These are phyloP conservation scores for Zygoascus biomembranicola DNA, from an alignment of 805 yeast species.

Conservation along the genomic window DNA sequence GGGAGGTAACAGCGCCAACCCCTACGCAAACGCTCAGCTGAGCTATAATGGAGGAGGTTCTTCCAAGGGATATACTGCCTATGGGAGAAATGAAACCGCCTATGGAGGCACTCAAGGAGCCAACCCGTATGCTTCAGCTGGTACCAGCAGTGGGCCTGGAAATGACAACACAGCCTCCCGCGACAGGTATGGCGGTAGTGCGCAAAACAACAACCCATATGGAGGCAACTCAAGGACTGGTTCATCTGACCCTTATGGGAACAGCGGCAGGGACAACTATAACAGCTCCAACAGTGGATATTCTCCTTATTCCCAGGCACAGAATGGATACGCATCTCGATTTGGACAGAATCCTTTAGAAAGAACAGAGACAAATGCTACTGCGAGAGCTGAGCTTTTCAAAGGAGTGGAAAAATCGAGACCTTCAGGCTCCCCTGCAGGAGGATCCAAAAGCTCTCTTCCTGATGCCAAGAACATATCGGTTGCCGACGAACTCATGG, in stretches of 20 bases:
- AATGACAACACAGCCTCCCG: not conserved
- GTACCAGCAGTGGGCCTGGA: slow-evolving; percentile 3
- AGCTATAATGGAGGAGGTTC: not conserved
- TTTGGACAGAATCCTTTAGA: slow-evolving; percentile 10
- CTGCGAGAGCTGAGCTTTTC: slow-evolving; percentile 23
- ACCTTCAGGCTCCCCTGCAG: slow-evolving; percentile 4
- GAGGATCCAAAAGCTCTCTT: not conserved
- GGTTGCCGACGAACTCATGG: slow-evolving; percentile 23
- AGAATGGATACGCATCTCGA: slow-evolving; percentile 12
- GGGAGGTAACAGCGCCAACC: slow-evolving; percentile 6
- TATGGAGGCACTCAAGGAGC: not conserved
- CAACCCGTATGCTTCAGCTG: slow-evolving; percentile 8
- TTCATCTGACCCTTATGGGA: not conserved
- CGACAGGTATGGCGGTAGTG: not conserved
- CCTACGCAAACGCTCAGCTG: slow-evolving; percentile 14
- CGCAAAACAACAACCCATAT: not conserved
- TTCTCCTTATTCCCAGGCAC: slow-evolving; percentile 18
- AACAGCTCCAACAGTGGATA: not conserved
- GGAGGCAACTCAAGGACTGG: not conserved
- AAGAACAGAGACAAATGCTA: slow-evolving; percentile 18
- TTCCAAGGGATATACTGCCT: not conserved
- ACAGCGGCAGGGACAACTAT: not conserved
- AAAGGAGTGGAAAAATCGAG: slow-evolving; percentile 11
- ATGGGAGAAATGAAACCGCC: not conserved
- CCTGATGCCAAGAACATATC: slow-evolving; percentile 3